Percentiles rank a stretch among this genome's conserved stretches.
These are phyloP conservation scores for Tetrastigma voinierianum DNA, from an alignment of 164 flowering plant genomes.

Conservation along the genomic window DNA sequence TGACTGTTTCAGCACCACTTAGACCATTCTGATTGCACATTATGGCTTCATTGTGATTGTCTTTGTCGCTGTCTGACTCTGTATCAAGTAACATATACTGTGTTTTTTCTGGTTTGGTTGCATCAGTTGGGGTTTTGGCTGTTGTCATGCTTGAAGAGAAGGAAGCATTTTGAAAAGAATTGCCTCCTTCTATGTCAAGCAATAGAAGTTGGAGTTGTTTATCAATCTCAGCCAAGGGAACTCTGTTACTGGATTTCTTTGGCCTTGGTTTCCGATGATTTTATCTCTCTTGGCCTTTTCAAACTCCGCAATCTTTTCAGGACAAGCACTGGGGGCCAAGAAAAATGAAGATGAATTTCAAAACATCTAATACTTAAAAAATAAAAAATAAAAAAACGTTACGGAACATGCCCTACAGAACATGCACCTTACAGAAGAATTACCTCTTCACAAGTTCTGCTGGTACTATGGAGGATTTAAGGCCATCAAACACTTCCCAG, in stretches of 20 bases:
- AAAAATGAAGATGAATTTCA: too few species aligned
- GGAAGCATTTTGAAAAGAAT: constrained; percentile 2
- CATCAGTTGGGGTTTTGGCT: not conserved
- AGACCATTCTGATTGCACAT: not conserved
- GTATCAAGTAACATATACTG: constrained; percentile 1
- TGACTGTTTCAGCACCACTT: constrained; percentile 24
- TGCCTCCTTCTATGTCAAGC: constrained; percentile 48
- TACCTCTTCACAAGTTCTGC: constrained; percentile 81
- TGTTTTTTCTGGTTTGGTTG: not conserved
- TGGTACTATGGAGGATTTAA: constrained; percentile 65
- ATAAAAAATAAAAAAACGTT: not conserved
- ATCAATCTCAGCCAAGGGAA: constrained; percentile 43
- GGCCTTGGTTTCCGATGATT: constrained; percentile 38
- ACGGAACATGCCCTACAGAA: not conserved
- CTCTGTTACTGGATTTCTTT: constrained; percentile 33
- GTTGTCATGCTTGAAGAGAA: not conserved
- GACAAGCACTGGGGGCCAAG: constrained; percentile 97
- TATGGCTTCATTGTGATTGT: not conserved
- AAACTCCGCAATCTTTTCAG: constrained; percentile 80
- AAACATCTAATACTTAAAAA: not conserved
- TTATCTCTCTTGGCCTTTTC: constrained; percentile 48
- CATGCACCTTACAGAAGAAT: not conserved
- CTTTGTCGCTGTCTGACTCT: constrained; percentile 8
- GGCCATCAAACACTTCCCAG: constrained; percentile 66
- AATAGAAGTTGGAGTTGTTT: constrained; percentile 47